A percentile compares a stretch with the other conserved stretches of the same genome.
These are phyloP conservation scores for Cupressus sempervirens DNA, from an alignment of 75 land plant genomes.

Conservation along the genomic window DNA sequence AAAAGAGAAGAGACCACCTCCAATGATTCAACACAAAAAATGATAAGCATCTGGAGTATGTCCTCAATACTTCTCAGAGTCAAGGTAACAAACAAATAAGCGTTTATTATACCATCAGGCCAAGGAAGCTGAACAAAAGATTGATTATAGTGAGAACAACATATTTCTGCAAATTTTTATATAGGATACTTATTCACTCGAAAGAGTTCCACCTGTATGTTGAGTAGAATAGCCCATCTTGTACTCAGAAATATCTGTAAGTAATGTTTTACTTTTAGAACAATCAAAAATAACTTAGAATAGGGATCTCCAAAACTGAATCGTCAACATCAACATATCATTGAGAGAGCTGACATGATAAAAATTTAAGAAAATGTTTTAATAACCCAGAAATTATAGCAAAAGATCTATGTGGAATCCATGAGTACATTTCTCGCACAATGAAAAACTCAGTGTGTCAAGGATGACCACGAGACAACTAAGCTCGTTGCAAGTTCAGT, in stretches of 20 bases:
- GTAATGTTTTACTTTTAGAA: background rate
- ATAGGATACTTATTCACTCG: constrained; percentile 86
- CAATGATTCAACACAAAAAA: constrained; percentile 86
- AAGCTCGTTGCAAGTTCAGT: background rate
- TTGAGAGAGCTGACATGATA: background rate
- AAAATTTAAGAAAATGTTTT: background rate
- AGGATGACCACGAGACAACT: background rate
- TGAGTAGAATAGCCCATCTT: constrained; percentile 95
- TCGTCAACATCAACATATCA: background rate
- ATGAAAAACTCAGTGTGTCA: background rate
- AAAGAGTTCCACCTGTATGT: constrained; percentile 93
- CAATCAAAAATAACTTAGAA: background rate
- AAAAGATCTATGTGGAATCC: background rate
- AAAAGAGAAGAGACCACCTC: constrained; percentile 84
- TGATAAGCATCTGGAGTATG: constrained; percentile 90
- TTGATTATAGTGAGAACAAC: constrained; percentile 8
- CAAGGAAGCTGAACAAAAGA: background rate
- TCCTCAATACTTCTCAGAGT: constrained; percentile 82
- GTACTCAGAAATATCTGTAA: constrained; percentile 95
- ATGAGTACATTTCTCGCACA: background rate
- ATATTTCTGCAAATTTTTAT: background rate
- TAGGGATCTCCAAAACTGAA: background rate
- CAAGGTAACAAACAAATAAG: constrained; percentile 27
- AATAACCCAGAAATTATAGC: background rate
- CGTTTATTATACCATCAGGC: background rate